Conservation (phyloP, 2,329 filamentous ascomycete species). For the Claviceps maximensis region DNA sequence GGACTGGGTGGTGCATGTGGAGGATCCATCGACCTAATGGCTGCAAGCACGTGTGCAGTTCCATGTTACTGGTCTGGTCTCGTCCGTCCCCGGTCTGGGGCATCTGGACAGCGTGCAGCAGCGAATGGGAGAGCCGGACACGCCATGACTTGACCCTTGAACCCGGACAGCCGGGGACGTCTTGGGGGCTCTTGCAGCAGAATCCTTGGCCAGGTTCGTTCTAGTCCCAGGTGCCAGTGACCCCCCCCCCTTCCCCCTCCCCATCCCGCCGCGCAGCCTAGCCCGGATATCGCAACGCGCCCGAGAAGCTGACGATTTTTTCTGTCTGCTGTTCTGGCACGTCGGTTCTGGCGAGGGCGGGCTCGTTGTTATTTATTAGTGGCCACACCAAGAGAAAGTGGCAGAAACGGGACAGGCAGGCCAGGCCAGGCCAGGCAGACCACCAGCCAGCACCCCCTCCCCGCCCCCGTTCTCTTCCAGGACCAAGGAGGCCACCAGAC, state of each 20-base stretch:
- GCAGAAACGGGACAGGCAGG: neutral
- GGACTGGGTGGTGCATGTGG: no score
- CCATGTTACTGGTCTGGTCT: no score
- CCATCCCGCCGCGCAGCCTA: neutral
- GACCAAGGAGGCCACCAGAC: no score
- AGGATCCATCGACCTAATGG: neutral
- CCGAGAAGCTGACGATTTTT: neutral
- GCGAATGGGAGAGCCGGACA: neutral
- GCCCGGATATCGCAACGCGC: neutral
- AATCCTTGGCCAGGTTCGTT: neutral
- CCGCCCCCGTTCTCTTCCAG: no score
- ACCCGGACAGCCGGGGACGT: no score
- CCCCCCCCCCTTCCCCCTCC: no score
- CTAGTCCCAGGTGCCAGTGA: no score
- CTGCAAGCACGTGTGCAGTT: no score
- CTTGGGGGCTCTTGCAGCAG: no score
- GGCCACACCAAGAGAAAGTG: slow-evolving; percentile 12
- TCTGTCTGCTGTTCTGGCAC: no score
- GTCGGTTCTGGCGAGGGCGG: neutral
- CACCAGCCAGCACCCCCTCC: neutral
- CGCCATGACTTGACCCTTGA: no score
- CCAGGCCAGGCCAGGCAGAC: neutral
- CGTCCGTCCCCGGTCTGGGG: neutral
- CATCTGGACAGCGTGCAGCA: neutral
- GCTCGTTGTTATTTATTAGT: neutral